A percentile compares a stretch with the other conserved stretches of the same genome.
Conservation (phyloP, 2,329 filamentous ascomycete genomes). For the Cordyceps militaris region DNA sequence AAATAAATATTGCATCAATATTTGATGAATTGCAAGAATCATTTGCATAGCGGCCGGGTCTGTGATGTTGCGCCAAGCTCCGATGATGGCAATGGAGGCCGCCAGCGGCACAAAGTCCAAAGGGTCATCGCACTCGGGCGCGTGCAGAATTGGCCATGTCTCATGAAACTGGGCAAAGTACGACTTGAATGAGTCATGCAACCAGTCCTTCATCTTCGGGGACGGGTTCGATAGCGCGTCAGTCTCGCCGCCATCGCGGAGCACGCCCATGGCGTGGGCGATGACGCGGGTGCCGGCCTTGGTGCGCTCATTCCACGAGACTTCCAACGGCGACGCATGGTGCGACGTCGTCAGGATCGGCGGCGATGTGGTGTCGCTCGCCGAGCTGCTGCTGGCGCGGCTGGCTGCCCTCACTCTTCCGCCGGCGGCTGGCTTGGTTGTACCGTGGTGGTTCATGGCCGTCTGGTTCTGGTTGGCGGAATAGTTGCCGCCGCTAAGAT, state of each 20-base stretch:
- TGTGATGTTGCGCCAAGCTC: slow-evolving; percentile 29
- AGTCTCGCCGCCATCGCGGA: neutral
- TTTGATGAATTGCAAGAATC: slow-evolving; percentile 9
- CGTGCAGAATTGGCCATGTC: slow-evolving; percentile 35
- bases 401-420: neutral
- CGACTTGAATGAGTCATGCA: slow-evolving; percentile 18
- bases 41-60: slow-evolving; percentile 11
- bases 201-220: slow-evolving; percentile 17
- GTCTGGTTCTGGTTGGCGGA: neutral
- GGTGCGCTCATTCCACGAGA: slow-evolving; percentile 8
- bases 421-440: neutral
- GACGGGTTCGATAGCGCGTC: slow-evolving; percentile 11
- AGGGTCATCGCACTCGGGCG: slow-evolving; percentile 27
- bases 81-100: slow-evolving; percentile 31
- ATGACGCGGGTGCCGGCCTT: slow-evolving; percentile 5
- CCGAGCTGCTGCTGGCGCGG: neutral
- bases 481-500: slow-evolving; percentile 9
- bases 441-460: neutral
- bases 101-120: slow-evolving; percentile 20
- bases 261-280: slow-evolving; percentile 5
- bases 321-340: neutral
- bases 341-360: neutral
- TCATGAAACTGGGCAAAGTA: slow-evolving; percentile 37
- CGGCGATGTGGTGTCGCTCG: neutral
- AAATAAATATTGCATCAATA: slow-evolving; percentile 10